Conservation (phyloP, 1,284 basidiomycete species). For the Rhodotorula sp. region DNA sequence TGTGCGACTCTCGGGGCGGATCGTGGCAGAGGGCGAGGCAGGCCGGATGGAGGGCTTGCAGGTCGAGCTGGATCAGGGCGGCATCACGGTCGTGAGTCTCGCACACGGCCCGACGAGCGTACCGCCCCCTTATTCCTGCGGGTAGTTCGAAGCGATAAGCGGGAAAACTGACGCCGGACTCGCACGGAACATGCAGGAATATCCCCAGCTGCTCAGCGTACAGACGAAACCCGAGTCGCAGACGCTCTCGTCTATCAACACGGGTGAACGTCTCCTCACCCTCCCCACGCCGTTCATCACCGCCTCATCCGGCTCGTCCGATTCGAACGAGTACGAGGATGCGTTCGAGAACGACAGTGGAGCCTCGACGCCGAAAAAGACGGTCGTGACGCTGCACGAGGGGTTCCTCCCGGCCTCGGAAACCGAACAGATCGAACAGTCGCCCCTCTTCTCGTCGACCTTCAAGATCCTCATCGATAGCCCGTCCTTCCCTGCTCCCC, state of each 20-base stretch:
- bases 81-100: conserved; percentile 30
- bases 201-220: conserved; percentile 25
- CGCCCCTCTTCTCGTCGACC: conserved; percentile 28
- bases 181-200: conserved; percentile 6
- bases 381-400: conserved; percentile 26
- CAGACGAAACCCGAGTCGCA: conserved; percentile 20
- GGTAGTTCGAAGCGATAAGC: too few relatives aligned
- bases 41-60: conserved; percentile 8
- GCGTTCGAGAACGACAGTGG: not conserved
- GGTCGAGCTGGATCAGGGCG: conserved; percentile 16
- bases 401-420: conserved; percentile 18
- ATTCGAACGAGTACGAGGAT: not conserved
- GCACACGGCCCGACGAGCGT: not conserved
- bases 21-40: not conserved
- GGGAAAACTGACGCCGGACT: not conserved
- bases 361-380: conserved; percentile 1
- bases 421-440: not conserved
- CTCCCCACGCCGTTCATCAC: conserved; percentile 23
- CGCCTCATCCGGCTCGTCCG: not conserved
- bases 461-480: conserved; percentile 34
- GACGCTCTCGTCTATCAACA: conserved; percentile 29
- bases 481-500: conserved; percentile 16
- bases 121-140: not conserved
- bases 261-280: conserved; percentile 22
- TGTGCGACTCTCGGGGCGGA: conserved; percentile 13